Base-by-base conservation (phyloP, 371 early-diverging fungal genomes). In the Batkoa obscura region DNA sequence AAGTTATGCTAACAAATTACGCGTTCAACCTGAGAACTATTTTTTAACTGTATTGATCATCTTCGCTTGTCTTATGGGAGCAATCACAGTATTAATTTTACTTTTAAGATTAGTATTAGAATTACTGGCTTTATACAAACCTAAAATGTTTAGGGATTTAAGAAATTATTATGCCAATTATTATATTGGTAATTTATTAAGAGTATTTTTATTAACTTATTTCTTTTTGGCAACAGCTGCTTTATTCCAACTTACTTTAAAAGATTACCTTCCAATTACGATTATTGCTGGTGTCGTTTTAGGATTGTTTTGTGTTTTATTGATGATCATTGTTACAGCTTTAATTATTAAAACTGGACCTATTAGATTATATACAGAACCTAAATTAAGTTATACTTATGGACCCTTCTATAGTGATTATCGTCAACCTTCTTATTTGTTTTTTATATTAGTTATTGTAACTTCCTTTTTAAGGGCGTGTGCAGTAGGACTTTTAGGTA, bases 331-430 rank as follows among this genome's bases (percentile, higher is more conserved):
- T 12, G 45, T 55, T 30, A 43, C 55, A 6, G n/a, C 9, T n/a
- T 12, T 17, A 33, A 33, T 55, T 3, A 10, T 67, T 30, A 62
- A 63, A 13, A 63, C 64, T 8, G 67, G 64, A 1, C 57, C 65
- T 0, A 60, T 58, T n/a, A 61, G 62, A 42, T 43, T 67, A 23
- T 64, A 54, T 50, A 59, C 63, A 58, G 64, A 64, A 13, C 60
- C 61, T 13, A 48, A 62, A 23, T 58, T 64, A 41, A 62, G 61
- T 17, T 64, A 64, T 51, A 60, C 51, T 37, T 64, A 64, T 17
- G 67, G 67, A 2, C 58, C 57, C 1, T 59, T 67, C 9, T 67
- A 67, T 42, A 61, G 61, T 15, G 65, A 64, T 31, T 67, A 67
- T 33, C 43, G 59, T 1, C 58, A 61, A 35, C 63, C 64, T 1